Evolutionary conservation across 345 rosid species (phyloP).

Genomic region (Orychophragmus violaceus): DNA sequence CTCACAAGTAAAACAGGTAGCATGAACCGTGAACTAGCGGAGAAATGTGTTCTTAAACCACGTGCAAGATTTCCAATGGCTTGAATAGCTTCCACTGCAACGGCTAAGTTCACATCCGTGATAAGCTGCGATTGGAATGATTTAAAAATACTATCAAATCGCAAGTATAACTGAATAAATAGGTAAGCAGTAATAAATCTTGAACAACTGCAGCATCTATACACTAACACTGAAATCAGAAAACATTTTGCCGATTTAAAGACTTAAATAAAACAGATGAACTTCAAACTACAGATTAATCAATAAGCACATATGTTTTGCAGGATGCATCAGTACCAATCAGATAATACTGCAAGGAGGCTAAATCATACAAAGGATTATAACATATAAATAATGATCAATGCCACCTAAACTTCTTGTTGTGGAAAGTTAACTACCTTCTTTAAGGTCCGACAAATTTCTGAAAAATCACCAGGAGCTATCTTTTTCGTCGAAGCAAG

Average conservation of each 20-base stretch:
- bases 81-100: slow-evolving; percentile 96
- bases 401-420: slow-evolving; percentile 13
- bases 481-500: slow-evolving; percentile 92
- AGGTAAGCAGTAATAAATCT: not conserved
- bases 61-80: slow-evolving; percentile 91
- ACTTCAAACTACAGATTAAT: slow-evolving; percentile 10
- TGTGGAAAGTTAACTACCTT: slow-evolving; percentile 47
- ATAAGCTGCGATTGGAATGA: slow-evolving; percentile 59
- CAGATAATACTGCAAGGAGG: not conserved
- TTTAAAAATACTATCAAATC: not conserved
- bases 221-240: not conserved
- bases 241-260: not conserved
- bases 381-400: not conserved
- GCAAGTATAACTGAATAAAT: not conserved
- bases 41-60: slow-evolving; percentile 88
- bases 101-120: slow-evolving; percentile 94
- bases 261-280: not conserved
- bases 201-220: not conserved
- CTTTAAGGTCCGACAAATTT: slow-evolving; percentile 85
- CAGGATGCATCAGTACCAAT: slow-evolving; percentile 9
- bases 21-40: slow-evolving; percentile 81
- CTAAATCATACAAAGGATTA: slow-evolving; percentile 8
- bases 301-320: slow-evolving; percentile 9
- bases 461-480: slow-evolving; percentile 90
- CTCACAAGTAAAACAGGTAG: slow-evolving; percentile 89